Evolutionary conservation across 768 basidiomycete species (phyloP).

Genomic region (Tulasnella sp.): DNA sequence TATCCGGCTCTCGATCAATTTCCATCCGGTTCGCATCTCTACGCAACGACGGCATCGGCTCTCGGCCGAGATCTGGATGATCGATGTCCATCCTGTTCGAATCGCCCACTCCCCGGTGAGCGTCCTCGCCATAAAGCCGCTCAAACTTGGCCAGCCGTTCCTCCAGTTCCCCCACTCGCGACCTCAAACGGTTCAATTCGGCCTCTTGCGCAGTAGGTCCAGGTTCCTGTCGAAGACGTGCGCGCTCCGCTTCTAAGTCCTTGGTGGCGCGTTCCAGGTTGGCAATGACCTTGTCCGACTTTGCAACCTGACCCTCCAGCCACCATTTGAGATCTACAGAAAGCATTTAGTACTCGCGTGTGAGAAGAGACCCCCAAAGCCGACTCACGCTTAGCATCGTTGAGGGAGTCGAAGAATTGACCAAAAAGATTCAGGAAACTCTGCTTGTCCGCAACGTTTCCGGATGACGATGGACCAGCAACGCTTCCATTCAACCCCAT

Average conservation of each 20-base stretch:
- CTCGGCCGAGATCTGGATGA: not conserved
- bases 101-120: not conserved
- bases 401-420: conserved; percentile 13
- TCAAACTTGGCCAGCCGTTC: conserved; percentile 4
- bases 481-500: not conserved
- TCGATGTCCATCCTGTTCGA: not conserved
- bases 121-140: not conserved
- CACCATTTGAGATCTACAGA: conserved; percentile 11
- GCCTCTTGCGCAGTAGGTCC: not conserved
- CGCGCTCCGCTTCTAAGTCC: conserved; percentile 8
- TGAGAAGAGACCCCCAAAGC: not conserved
- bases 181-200: not conserved
- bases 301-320: conserved; percentile 13
- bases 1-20: no score
- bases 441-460: conserved; percentile 8
- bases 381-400: conserved; percentile 11
- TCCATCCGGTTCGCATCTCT: not conserved
- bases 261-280: conserved; percentile 4
- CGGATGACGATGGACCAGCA: not conserved
- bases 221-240: not conserved
- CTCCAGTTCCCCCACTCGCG: conserved; percentile 4
- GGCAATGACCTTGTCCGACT: conserved; percentile 10
- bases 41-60: not conserved
- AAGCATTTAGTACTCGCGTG: not conserved
- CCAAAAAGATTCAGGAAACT: conserved; percentile 11